Base-by-base conservation (phyloP, 768 basidiomycete species). In the Pleurotus tuoliensis region DNA sequence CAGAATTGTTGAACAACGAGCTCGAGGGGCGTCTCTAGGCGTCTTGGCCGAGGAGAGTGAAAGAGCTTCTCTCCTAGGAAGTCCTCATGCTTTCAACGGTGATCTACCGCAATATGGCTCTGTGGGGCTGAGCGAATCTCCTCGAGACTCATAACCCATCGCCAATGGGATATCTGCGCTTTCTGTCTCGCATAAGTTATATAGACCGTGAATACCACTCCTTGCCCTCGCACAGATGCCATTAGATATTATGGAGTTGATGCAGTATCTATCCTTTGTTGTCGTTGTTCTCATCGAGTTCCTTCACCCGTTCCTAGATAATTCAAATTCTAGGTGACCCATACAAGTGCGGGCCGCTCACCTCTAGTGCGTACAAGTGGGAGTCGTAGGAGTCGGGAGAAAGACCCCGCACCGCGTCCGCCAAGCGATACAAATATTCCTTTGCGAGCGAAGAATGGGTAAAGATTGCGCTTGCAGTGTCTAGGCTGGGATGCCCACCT, bases 381-480 rank as follows among this genome's bases (percentile, higher is more conserved):
- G 85, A 84, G 61, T 94, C 92, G 56, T 81, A 72, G 1, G 90
- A 89, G 30, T 82, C 76, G 0, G 89, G 88, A 0, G 88, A 86
- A 2, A 98, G 81, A 11, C 81, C 69, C n/a, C 85, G 78, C 0
- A 98, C 81, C 0, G 90, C 82, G 15, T 82, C 76, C 0, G 84
- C 86, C 1, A 98, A 83, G 9, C 82, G 76, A 66, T 87, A 96
- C 2, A 97, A 74, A 64, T 98, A 98, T 37, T 97, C 94, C 92
- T 95, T 59, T 22, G 1, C 2, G 22, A 2, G 40, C 18, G 22
- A 39, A 40, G 30, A 18, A 9, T 38, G 46, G 30, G 41, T 4
- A 24, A 15, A 30, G 2, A 1, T 9, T 39, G 47, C 27, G 9
- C 30, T 25, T 11, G 13, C 9, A 34, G 47, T 5, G 9, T 27